Evolutionary conservation across 2,329 filamentous ascomycete genomes (phyloP).

Genomic region (Fusarium tricinctum): DNA sequence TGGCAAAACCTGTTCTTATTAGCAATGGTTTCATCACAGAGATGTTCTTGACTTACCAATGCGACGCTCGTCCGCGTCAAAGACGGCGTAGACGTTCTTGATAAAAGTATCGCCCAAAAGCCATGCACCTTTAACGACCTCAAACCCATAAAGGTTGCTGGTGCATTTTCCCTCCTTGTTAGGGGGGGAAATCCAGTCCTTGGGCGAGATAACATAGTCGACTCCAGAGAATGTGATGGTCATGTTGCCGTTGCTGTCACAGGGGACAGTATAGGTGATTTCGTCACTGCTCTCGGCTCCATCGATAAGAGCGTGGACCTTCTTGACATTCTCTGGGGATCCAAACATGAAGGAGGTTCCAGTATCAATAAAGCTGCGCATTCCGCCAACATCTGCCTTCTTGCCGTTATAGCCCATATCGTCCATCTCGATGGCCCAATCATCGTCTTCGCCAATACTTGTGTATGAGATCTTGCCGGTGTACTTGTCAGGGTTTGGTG

Average conservation of each 20-base stretch:
- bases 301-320: slow-evolving; percentile 77
- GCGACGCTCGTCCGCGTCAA: slow-evolving; percentile 78
- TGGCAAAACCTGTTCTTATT: slow-evolving; percentile 44
- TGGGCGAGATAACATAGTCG: slow-evolving; percentile 74
- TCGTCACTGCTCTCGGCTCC: slow-evolving; percentile 70
- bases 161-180: slow-evolving; percentile 65
- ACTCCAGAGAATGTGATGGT: slow-evolving; percentile 77
- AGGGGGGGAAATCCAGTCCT: slow-evolving; percentile 76
- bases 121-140: slow-evolving; percentile 77
- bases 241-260: slow-evolving; percentile 72
- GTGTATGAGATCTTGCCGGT: slow-evolving; percentile 78
- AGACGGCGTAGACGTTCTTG: slow-evolving; percentile 90
- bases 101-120: slow-evolving; percentile 88
- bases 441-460: slow-evolving; percentile 64
- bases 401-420: slow-evolving; percentile 74
- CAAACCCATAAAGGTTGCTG: slow-evolving; percentile 81
- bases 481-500: slow-evolving; percentile 75
- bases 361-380: slow-evolving; percentile 82
- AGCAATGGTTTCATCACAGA: not conserved
- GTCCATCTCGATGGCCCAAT: slow-evolving; percentile 81
- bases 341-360: slow-evolving; percentile 86
- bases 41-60: slow-evolving; percentile 65
- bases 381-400: slow-evolving; percentile 66
- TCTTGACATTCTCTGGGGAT: slow-evolving; percentile 74
- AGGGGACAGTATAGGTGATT: slow-evolving; percentile 79